Base-by-base conservation (phyloP, 257 asterid genomes). In the Euphrasia confusa region DNA sequence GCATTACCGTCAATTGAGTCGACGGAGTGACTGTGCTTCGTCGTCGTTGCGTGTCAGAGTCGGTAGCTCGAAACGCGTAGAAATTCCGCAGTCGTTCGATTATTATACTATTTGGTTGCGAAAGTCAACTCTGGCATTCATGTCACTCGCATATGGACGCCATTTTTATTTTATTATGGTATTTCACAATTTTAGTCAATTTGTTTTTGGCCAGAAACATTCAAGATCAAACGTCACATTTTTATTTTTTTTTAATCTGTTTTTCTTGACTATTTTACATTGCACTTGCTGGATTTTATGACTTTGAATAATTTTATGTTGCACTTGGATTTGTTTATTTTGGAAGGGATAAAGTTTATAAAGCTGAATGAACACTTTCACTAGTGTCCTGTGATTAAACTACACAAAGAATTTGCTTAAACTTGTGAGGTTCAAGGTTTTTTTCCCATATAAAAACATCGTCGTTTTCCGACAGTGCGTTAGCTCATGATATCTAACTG, bases 1-100 rank as follows among this genome's bases (percentile, higher is more conserved):
- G 62, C 47, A 68, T 21, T 68, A 30, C 33, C 48, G 72, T 37
- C 72, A 67, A 60, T 68, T 68, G 10, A 32, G 18, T 17, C 48
- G 15, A 21, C 27, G 55, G 26, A 49, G 26, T 4, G 56, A 50
- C 28, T 8, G 18, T 0, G 27, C 11, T 3, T 1, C 28, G 28
- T 50, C 56, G 56, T 17, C 26, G 28, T 50, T 7, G 17, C 55
- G 10, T 7, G 10, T 7, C 9, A 11, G 21, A 4, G 54, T 4
- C 2, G 2, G 4, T 48, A 13, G 54, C 48, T 42, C 5, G 50
- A 10, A 44, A 33, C 39, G 39, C 2, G 14, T 10, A 10, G 50
- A 2, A 5, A 48, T 58, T 27, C 47, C 11, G 53, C 40, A 32
- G 40, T 18, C 14, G 27, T 15, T 10, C 45, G 58, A 30, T 37